Evolutionary conservation across 805 yeast species (phyloP), one percentile per base, ranked within the genome.

Genomic region (Suhomyces sp.): DNA sequence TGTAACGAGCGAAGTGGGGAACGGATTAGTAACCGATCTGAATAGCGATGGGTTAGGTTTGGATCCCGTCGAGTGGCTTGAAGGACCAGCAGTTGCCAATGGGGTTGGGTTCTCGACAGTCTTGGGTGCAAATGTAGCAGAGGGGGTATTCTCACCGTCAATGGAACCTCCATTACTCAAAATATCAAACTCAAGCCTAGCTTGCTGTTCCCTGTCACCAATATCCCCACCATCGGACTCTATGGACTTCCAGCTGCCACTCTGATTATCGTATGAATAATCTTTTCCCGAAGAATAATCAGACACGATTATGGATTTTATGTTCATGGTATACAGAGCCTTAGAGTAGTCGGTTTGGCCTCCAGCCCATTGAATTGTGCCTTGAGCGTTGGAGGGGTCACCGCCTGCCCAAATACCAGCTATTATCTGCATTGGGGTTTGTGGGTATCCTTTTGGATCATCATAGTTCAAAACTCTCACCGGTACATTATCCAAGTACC

Each of bases 391-490:
- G 22, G 72, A 59, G 25, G 87, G 72, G 66, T 86, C 91, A 65
- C 94, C 94, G 60, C 92, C 93, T 3, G 91, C 91, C 93, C 94
- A 87, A 29, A 83, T 70, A 57, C 94, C 93, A 55, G 82, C 73
- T 63, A 73, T 77, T 10, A 87, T 65, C 57, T 73, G 78, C 92
- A 91, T 89, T 46, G 97, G 97, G n/a, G 90, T 74, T 71, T 91
- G 96, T 43, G 97, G 97, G 68, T 81, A 92, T 4, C 96, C 96
- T 62, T 82, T 78, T 20, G 84, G 73, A 51, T 64, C 65, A 51
- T 73, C 69, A 51, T 81, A 76, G 9, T 62, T 43, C 49, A 92
- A 71, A 1, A 87, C 80, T 74, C 97, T 83, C 8, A 89, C 82
- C 0, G 77, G 74, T 6, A 57, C 63, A 25, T 93, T 96, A 62